Conservation (phyloP, 345 rosid genomes). For the Isatis tinctoria region DNA sequence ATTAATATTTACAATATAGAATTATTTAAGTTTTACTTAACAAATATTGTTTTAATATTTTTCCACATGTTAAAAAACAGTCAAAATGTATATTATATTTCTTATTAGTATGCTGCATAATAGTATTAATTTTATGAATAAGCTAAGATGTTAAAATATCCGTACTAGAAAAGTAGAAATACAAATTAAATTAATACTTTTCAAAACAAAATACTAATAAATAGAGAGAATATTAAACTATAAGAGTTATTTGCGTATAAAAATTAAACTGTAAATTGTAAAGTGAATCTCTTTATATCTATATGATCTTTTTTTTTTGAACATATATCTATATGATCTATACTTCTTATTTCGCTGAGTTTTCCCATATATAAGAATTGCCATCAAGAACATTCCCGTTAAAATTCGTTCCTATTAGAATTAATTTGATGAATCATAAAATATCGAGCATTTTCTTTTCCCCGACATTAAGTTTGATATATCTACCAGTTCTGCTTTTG, state of each 20-base stretch:
- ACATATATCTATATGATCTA: neutral
- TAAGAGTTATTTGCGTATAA: too few species aligned
- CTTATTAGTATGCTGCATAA: neutral
- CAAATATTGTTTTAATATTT: too few species aligned
- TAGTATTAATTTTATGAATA: neutral
- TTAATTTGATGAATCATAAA: neutral
- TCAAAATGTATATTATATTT: too few species aligned
- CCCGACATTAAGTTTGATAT: slow-evolving; percentile 13
- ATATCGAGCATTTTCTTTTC: neutral
- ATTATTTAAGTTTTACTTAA: too few species aligned
- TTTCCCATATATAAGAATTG: neutral
- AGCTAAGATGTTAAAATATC: neutral
- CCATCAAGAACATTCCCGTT: neutral
- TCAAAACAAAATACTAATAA: too few species aligned
- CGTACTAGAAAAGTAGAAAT: too few species aligned
- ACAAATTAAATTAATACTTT: too few species aligned
- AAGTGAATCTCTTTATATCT: neutral
- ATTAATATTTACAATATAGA: too few species aligned
- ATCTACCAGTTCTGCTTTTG: slow-evolving; percentile 5
- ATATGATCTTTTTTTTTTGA: too few species aligned
- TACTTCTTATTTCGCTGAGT: neutral
- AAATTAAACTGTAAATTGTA: neutral
- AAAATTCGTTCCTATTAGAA: neutral
- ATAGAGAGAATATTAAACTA: too few species aligned
- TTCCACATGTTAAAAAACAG: too few species aligned